Evolutionary conservation across 148 eudicot species (phyloP), one percentile per base, ranked within the genome.

Genomic region (Camellia sinensis): DNA sequence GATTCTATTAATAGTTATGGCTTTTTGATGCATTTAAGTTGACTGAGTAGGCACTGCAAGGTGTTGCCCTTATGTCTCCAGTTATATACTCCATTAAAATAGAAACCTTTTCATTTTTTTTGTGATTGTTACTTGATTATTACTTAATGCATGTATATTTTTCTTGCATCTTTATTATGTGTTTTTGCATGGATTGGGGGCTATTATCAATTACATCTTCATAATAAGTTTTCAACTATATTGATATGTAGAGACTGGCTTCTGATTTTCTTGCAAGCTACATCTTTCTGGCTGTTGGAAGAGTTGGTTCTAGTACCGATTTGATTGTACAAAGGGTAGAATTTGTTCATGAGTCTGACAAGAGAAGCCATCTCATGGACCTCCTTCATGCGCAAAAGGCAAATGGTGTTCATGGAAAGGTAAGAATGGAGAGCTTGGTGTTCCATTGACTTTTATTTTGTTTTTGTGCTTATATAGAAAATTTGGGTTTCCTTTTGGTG

Each of bases 301-400:
- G 91, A 82, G 91, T 89, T 75, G 91, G 89, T 65, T 89, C 91
- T 13, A 89, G 91, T 76, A 87, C 91, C 57, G 89, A 89, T 80
- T 80, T 89, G 81, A 89, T 89, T 76, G 88, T 85, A 48, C 91
- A 89, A 78, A 83, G 91, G 76, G 91, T 89, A 74, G 91, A 87
- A 77, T 89, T 79, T 82, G 91, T 89, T 75, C 89, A 80, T 19
- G 91, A 89, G 75, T 74, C 87, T 83, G 91, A 89, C 80, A 89
- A 89, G 84, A 86, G 91, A 84, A 89, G 91, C 82, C 91, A 89
- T 67, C 81, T 89, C 76, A 89, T 89, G 91, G 91, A 89, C 78
- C 91, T 89, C 43, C 86, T 89, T 52, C 89, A 89, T 83, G 91
- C 91, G 2, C 91, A 89, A 61, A 86, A 77, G 76, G 89, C 82